Base-by-base conservation (phyloP, 768 basidiomycete species). In the Hygrocybe coccinea region DNA sequence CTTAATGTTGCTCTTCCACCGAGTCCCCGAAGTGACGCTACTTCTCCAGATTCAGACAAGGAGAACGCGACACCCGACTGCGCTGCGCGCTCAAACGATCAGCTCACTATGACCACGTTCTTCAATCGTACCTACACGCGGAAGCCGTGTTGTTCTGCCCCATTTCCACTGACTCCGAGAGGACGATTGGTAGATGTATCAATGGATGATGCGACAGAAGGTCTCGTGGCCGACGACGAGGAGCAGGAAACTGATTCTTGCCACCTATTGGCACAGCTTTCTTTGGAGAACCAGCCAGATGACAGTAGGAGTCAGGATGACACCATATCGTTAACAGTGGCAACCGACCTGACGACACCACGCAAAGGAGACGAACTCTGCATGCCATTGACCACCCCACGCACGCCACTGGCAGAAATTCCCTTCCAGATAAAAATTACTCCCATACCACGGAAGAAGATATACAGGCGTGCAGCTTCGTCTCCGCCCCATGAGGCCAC, bases 131-230 rank as follows among this genome's bases (percentile, higher is more conserved):
- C 67, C 19, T 58, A 60, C 56, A 70, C 68, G 54, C 62, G 12
- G 55, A 60, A 37, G 67, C 64, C 60, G 60, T 14, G 63, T 69
- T 21, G 61, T 67, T 36, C 52, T 39, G 21, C 56, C 56, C 14
- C 65, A 65, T n/a, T n/a, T n/a, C 22, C 67, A 73, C 50, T 74
- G 69, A 39, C 72, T 70, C 39, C 74, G 77, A 34, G 72, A 80
- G 37, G 67, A 80, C 35, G 80, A 81, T 63, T 82, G 46, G 80
- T 80, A 24, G 80, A 82, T 56, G 67, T 74, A 10, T 79, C 79
- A 0, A 61, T 75, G 24, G 72, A 74, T 47, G 73, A 74, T 50
- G 71, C 70, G 8, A 67, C 69, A 9, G 15, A 12, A 35, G 24
- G 12, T 24, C 6, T 29, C 34, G 50, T 39, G 58, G 51, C n/a